Base-by-base conservation (phyloP, 139 green algal species). In the Penium margaritaceum region DNA sequence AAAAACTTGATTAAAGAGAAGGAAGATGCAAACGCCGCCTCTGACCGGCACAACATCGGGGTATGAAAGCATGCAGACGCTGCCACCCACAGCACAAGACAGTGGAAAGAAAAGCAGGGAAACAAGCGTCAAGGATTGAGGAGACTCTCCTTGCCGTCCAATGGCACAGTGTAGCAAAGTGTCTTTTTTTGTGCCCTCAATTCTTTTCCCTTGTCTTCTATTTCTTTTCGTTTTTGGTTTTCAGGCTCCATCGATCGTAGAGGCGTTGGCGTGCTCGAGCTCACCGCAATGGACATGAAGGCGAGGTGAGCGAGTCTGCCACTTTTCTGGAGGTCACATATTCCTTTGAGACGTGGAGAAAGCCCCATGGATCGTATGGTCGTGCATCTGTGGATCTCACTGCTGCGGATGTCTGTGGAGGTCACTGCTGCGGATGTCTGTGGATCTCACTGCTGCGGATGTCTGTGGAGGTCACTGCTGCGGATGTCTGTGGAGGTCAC, bases 201-300 rank as follows among this genome's bases (percentile, higher is more conserved):
- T 9, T 36, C 2, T n/a, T n/a, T 53, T 38, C 35, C 6, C 1
- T 60, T 4, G 29, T 36, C 29, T 9, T 72, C 21, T 69, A 12
- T 69, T 62, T 32, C 15, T 15, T 35, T 24, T 38, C n/a, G 7
- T 1, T 39, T 43, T 19, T 33, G 43, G 17, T 72, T 38, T 75
- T 14, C 39, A 80, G 73, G 65, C 33, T 29, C 70, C 5, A n/a
- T 81, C 27, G 75, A 81, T 17, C 75, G 75, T 35, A 36, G 75
- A 6, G 75, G 75, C 24, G 37, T 84, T 39, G 62, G 86, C 24
- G 84, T 78, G 0, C 54, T 78, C 37, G 83, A 91, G 47, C 72
- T 92, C 29, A 79, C 91, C 29, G 72, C 83, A 5, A 89, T 90
- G 73, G 77, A 78, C 64, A 81, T 83, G 77, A 80, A 83, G 37